Conservation (phyloP, 1,284 basidiomycete species). For the Trametes hirsuta region DNA sequence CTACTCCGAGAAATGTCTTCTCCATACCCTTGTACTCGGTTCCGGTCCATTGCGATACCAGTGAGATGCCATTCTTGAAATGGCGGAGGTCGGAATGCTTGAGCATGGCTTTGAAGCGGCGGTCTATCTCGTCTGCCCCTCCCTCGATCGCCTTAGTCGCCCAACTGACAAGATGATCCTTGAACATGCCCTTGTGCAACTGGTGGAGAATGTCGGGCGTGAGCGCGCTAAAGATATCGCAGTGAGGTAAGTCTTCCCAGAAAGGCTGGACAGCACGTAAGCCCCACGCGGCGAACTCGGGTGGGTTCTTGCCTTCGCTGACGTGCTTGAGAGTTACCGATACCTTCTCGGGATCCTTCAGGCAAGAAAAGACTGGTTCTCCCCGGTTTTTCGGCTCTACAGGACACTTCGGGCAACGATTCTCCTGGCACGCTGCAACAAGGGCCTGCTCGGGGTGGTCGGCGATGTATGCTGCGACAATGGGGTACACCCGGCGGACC, state of each 20-base stretch:
- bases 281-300: slow-evolving; percentile 8
- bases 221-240: slow-evolving; percentile 28
- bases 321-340: background rate
- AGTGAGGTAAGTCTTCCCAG: slow-evolving; percentile 29
- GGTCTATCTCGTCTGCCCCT: slow-evolving; percentile 29
- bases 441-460: slow-evolving; percentile 1
- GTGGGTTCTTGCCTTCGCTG: background rate
- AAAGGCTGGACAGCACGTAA: slow-evolving; percentile 24
- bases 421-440: slow-evolving; percentile 26
- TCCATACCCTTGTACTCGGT: slow-evolving; percentile 33
- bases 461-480: slow-evolving; percentile 35
- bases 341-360: background rate
- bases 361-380: background rate
- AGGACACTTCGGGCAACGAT: slow-evolving; percentile 26
- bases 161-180: slow-evolving; percentile 36
- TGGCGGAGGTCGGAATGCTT: slow-evolving; percentile 23
- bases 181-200: slow-evolving; percentile 37
- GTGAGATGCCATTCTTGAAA: slow-evolving; percentile 31
- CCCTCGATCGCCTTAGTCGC: slow-evolving; percentile 8
- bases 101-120: slow-evolving; percentile 24
- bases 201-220: slow-evolving; percentile 34
- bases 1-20: slow-evolving; percentile 27
- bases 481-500: slow-evolving; percentile 35
- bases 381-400: slow-evolving; percentile 9
- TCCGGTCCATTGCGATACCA: slow-evolving; percentile 32